phyloP scores from a whole-genome alignment of 75 land plant genomes.

The Azolla pinnata region DNA sequence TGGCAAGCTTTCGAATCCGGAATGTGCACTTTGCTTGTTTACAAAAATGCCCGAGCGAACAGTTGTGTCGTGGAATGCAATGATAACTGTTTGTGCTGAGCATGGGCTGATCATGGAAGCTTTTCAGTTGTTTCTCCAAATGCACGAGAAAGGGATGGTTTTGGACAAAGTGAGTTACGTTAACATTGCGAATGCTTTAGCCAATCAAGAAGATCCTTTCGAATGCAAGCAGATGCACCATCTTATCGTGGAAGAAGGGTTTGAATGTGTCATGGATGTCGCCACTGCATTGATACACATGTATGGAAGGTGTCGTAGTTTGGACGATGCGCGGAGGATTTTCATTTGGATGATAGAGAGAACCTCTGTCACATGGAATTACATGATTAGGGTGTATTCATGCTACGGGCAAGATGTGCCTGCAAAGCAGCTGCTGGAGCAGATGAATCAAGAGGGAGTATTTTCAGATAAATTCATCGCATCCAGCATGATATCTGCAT shows the following conservation, averaged over 20 bases:
- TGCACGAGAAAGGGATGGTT: slow-evolving; percentile 19
- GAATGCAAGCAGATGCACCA: slow-evolving; percentile 17
- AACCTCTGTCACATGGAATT: slow-evolving; percentile 45
- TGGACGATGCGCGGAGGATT: slow-evolving; percentile 42
- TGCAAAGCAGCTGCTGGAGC: slow-evolving; percentile 35
- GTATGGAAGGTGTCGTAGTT: slow-evolving; percentile 43
- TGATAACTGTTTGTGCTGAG: slow-evolving; percentile 48
- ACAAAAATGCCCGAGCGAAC: slow-evolving; percentile 48
- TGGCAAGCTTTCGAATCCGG: slow-evolving; percentile 15
- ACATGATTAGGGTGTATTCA: slow-evolving; percentile 36
- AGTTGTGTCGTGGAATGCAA: slow-evolving; percentile 45
- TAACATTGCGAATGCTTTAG: slow-evolving; percentile 15
- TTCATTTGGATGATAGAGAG: slow-evolving; percentile 51
- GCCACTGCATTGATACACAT: slow-evolving; percentile 21
- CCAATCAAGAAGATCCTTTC: neutral
- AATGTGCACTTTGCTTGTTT: slow-evolving; percentile 22
- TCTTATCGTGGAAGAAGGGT: slow-evolving; percentile 19
- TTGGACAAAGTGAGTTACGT: slow-evolving; percentile 36
- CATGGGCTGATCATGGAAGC: slow-evolving; percentile 44
- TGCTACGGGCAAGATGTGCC: slow-evolving; percentile 28
- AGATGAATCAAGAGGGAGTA: slow-evolving; percentile 33
- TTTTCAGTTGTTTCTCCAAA: slow-evolving; percentile 30
- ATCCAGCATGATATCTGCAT: slow-evolving; percentile 36
- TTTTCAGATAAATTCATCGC: slow-evolving; percentile 36
- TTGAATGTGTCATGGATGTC: slow-evolving; percentile 14